Conservation (phyloP, 1,139 yeast species). For the Pichia sp. region DNA sequence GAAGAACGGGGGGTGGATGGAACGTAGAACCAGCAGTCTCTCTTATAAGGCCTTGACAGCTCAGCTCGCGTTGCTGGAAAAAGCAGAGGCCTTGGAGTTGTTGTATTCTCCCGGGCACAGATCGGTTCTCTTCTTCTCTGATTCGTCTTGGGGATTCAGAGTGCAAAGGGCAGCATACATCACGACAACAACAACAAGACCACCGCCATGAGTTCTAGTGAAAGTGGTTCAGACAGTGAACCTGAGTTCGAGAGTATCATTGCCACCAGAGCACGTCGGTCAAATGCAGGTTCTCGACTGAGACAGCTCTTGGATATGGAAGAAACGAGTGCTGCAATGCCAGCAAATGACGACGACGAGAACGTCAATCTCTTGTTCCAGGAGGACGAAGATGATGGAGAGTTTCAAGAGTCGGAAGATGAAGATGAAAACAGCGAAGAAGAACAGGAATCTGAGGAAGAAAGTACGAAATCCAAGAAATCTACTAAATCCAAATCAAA, state of each 20-base stretch:
- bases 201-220: conserved; percentile 4
- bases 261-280: conserved; percentile 71
- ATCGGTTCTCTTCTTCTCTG: too few relatives aligned
- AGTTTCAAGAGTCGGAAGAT: conserved; percentile 45
- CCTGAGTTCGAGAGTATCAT: conserved; percentile 48
- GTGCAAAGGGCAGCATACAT: too few relatives aligned
- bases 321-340: conserved; percentile 40
- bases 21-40: too few relatives aligned
- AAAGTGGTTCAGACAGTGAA: conserved; percentile 24
- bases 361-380: conserved; percentile 72
- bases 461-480: not conserved
- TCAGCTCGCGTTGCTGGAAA: too few relatives aligned
- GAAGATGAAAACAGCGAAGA: conserved; percentile 25
- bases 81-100: too few relatives aligned
- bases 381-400: conserved; percentile 84
- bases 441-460: conserved; percentile 19
- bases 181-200: too few relatives aligned
- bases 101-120: too few relatives aligned
- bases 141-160: too few relatives aligned
- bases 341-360: conserved; percentile 61
- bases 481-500: not conserved
- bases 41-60: too few relatives aligned
- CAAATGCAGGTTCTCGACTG: conserved; percentile 90
- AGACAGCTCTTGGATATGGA: conserved; percentile 74
- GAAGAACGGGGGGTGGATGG: too few relatives aligned